Conservation (phyloP, 106 monocot genomes). For the Gastrodia elata region DNA sequence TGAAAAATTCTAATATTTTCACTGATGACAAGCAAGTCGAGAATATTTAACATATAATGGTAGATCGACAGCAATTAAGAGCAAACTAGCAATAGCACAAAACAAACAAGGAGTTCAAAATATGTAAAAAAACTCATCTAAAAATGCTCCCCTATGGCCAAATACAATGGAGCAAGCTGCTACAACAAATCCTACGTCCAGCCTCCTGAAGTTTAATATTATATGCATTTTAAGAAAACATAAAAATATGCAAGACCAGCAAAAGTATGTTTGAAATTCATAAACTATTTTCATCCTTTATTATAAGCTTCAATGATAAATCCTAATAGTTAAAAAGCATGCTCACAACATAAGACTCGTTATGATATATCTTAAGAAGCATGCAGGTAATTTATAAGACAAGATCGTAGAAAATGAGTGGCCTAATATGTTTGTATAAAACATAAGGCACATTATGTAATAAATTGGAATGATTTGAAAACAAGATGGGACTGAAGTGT, state of each 20-base stretch:
- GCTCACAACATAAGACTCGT: not conserved
- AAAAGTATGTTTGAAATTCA: not conserved
- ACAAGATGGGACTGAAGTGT: not conserved
- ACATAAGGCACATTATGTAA: not conserved
- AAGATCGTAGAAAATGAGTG: not conserved
- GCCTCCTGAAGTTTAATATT: not conserved
- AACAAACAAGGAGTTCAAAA: not conserved
- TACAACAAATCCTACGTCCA: not conserved
- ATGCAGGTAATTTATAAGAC: not conserved
- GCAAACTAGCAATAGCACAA: not conserved
- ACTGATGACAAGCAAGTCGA: not conserved
- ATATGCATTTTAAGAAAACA: not conserved
- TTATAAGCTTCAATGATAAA: not conserved
- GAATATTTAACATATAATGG: not conserved
- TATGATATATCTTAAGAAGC: not conserved
- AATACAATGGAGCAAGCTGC: not conserved
- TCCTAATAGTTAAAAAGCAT: not conserved
- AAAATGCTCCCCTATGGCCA: not conserved
- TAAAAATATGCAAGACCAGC: not conserved
- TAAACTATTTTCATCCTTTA: not conserved
- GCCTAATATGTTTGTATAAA: not conserved
- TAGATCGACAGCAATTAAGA: not conserved
- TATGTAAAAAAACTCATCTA: not conserved
- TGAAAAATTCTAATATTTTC: not conserved
- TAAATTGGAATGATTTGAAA: not conserved